Base-by-base conservation (phyloP, 352 stramenopile species). In the Plasmopara halstedii region DNA sequence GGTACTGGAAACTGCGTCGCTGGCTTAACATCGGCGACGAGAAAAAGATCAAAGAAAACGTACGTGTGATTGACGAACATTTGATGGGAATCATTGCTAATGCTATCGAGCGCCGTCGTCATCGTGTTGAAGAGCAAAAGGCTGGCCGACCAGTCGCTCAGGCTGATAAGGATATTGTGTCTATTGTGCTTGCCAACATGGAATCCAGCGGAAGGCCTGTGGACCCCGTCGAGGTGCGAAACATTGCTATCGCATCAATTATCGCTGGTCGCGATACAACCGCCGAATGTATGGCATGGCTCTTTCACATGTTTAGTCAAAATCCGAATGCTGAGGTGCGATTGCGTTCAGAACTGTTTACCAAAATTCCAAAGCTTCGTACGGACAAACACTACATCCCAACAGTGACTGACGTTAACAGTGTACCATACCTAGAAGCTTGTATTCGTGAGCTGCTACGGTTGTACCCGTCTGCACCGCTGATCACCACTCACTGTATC, bases 1-100 rank as follows among this genome's bases (percentile, higher is more conserved):
- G 31, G 31, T 35, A 18, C 31, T 35, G 31, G 31, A 35, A 75
- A 27, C 33, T 71, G 20, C 56, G 57, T 40, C 64, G 62, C 9
- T 70, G 43, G 58, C 60, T 79, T 11, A 70, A 71, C 33, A 42
- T 79, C 4, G 62, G 64, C 18, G 57, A 50, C 15, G 64, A 79
- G 22, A 37, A 50, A 13, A 53, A 69, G 22, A 53, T 76, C 11
- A 55, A 53, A 25, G 43, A 62, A 9, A 44, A 54, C 25, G 53
- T 76, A 18, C 54, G 61, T 10, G 44, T 71, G 23, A 66, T 75
- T 10, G 42, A 76, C 42, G 53, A 73, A 29, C 62, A 58, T 15
- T 43, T 73, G 9, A 52, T 68, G 39, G 44, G 35, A 14, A 64
- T 76, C 39, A 70, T 75, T 17, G 52, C 58, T 3, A 49, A 75